Conservation (phyloP, 768 basidiomycete genomes). For the Boletus huronensis region DNA sequence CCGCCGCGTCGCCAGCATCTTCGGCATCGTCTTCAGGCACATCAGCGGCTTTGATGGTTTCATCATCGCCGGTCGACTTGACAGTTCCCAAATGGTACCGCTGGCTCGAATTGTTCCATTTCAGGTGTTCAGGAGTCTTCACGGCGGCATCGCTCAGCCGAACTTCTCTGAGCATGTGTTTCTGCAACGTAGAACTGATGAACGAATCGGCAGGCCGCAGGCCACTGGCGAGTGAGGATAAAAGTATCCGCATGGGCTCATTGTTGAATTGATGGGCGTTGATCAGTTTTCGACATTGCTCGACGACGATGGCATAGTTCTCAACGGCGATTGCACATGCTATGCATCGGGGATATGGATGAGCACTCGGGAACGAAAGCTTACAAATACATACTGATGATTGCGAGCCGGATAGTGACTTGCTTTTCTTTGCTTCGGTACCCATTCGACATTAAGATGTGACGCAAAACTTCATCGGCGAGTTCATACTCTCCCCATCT, state of each 20-base stretch:
- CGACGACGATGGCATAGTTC: conserved; percentile 57
- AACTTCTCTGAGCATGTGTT: conserved; percentile 79
- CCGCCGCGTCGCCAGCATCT: conserved; percentile 20
- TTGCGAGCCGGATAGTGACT: conserved; percentile 68
- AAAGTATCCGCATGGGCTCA: conserved; percentile 77
- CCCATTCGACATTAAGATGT: conserved; percentile 70
- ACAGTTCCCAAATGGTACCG: conserved; percentile 47
- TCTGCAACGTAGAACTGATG: conserved; percentile 74
- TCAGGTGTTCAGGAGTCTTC: conserved; percentile 54
- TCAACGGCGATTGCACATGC: conserved; percentile 68
- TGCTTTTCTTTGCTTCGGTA: conserved; percentile 61
- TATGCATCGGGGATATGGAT: conserved; percentile 29
- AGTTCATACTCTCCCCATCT: conserved; percentile 56
- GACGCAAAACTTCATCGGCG: conserved; percentile 73
- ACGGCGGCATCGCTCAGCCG: conserved; percentile 64
- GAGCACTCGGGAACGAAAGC: not conserved
- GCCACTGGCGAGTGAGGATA: conserved; percentile 70
- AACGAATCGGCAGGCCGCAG: conserved; percentile 69
- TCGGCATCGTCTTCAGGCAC: conserved; percentile 35
- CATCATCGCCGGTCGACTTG: conserved; percentile 21
- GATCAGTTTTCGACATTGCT: conserved; percentile 74
- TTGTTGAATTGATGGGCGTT: conserved; percentile 80
- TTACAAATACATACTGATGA: conserved; percentile 54
- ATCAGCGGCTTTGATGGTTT: conserved; percentile 11
- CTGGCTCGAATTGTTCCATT: conserved; percentile 57